Evolutionary conservation across 225 moss, liverwort and hornwort genomes (phyloP).

Genomic region (Thuidium tamariscinum): DNA sequence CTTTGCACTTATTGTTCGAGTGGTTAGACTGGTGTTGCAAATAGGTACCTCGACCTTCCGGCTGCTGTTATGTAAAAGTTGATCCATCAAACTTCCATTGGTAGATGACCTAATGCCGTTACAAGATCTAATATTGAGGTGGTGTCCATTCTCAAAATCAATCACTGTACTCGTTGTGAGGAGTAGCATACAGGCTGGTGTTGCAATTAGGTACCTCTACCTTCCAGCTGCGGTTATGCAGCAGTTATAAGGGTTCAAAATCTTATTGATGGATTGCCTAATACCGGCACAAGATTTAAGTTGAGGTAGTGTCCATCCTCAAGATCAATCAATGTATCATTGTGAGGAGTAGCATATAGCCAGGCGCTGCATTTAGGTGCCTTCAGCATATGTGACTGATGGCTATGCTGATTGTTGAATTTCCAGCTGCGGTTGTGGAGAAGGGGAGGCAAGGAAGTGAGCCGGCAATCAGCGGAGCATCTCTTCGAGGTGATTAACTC

Average conservation of each 20-base stretch:
- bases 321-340: neutral
- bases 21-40: neutral
- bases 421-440: conserved; percentile 87
- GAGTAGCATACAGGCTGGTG: neutral
- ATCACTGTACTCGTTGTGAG: neutral
- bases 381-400: neutral
- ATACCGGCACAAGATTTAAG: neutral
- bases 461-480: conserved; percentile 61
- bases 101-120: neutral
- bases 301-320: neutral
- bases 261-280: neutral
- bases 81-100: neutral
- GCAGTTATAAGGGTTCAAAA: neutral
- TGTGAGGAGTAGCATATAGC: neutral
- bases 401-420: neutral
- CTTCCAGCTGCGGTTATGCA: neutral
- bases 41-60: neutral
- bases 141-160: neutral
- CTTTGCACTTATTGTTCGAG: neutral
- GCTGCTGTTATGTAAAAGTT: neutral
- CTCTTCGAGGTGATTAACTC: conserved; percentile 89
- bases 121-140: neutral
- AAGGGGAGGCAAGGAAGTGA: conserved; percentile 71
- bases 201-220: neutral
- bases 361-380: neutral